A percentile compares a stretch with the other conserved stretches of the same genome.
phyloP scores from a whole-genome alignment of 306 rosid genomes.

The Cyamopsis tetragonoloba region DNA sequence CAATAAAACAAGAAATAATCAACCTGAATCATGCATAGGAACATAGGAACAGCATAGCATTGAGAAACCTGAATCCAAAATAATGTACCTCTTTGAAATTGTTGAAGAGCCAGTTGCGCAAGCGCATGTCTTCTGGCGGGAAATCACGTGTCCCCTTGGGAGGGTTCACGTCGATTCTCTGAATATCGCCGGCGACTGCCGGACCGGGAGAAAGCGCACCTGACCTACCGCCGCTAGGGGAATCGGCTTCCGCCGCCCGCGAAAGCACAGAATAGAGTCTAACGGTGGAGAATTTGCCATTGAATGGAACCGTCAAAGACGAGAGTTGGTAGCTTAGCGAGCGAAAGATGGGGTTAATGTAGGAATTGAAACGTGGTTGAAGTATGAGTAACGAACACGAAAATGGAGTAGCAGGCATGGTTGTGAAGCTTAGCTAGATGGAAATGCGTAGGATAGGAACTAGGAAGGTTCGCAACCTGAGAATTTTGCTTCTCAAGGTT shows the following conservation, averaged over 20 bases:
- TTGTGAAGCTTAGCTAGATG: not conserved
- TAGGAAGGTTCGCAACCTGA: no score
- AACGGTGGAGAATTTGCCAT: conserved; percentile 29
- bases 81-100: conserved; percentile 66
- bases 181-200: conserved; percentile 37
- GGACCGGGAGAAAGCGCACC: conserved; percentile 64
- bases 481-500: no score
- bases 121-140: conserved; percentile 67
- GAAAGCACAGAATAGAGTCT: conserved; percentile 39
- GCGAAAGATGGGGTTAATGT: conserved; percentile 45
- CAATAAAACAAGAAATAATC: not conserved
- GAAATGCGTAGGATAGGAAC: no score
- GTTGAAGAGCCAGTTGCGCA: conserved; percentile 82
- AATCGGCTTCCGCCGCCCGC: conserved; percentile 35
- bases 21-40: not conserved
- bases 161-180: conserved; percentile 78
- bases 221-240: conserved; percentile 49
- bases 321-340: conserved; percentile 34
- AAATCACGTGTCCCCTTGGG: conserved; percentile 94
- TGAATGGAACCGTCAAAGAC: conserved; percentile 40
- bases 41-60: not conserved
- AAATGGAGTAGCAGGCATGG: conserved; percentile 59
- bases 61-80: not conserved
- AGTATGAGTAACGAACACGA: conserved; percentile 43
- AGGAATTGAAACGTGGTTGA: conserved; percentile 47